Evolutionary conservation across 805 yeast species (phyloP).

Genomic region (Yamadazyma tumulicola): DNA sequence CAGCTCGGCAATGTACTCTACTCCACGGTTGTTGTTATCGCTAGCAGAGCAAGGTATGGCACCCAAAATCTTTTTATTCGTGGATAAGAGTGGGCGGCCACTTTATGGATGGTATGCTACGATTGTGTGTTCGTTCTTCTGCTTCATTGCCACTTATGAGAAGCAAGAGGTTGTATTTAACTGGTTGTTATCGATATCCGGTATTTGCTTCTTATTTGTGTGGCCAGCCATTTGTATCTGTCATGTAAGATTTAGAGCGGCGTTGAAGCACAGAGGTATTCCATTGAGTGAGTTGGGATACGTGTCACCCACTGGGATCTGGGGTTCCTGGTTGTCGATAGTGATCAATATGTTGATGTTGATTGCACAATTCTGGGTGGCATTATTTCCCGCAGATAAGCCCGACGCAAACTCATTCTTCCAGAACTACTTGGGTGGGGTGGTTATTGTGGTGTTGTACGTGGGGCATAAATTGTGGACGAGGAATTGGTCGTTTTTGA

Average conservation of each 20-base stretch:
- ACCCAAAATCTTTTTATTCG: constrained; percentile 35
- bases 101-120: constrained; percentile 33
- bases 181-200: constrained; percentile 42
- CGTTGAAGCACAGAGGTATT: constrained; percentile 29
- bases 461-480: constrained; percentile 31
- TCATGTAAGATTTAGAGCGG: constrained; percentile 39
- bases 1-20: constrained; percentile 39
- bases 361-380: constrained; percentile 44
- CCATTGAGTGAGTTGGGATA: constrained; percentile 29
- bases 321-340: constrained; percentile 37
- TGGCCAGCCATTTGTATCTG: constrained; percentile 41
- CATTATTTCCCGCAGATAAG: constrained; percentile 36
- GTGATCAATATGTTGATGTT: constrained; percentile 30
- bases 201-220: constrained; percentile 40
- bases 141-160: constrained; percentile 40
- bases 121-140: constrained; percentile 33
- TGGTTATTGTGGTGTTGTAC: constrained; percentile 29
- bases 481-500: constrained; percentile 27
- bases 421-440: constrained; percentile 32
- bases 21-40: constrained; percentile 41
- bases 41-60: constrained; percentile 42
- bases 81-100: constrained; percentile 41
- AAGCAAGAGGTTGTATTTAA: constrained; percentile 37
- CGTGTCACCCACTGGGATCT: constrained; percentile 36
- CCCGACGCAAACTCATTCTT: constrained; percentile 29